Base-by-base conservation (phyloP, 2,329 filamentous ascomycete genomes). In the Penicillium sp. region DNA sequence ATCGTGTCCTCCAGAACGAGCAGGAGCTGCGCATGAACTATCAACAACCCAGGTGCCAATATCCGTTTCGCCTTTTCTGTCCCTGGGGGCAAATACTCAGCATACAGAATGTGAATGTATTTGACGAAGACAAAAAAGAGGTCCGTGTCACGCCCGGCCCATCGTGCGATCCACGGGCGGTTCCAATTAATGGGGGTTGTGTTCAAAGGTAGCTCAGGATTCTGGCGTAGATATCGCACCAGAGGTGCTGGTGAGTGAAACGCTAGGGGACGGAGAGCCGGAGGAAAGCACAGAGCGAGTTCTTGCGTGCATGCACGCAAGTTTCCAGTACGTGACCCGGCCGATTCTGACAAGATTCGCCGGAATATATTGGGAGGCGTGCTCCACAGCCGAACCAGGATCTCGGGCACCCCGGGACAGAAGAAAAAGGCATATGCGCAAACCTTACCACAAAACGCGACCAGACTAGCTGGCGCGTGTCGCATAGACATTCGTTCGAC, bases 391-490 rank as follows among this genome's bases (percentile, higher is more conserved):
- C 91, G 85, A 27, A 93, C 84, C 48, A 96, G 80, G 50, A 96
- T 84, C 68, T 96, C 91, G 8, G 91, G 89, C 53, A 96, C 84
- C 5, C 91, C 91, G 0, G 91, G 91, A 29, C 90, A 92, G 68
- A 96, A 97, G 76, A 93, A 94, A 74, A 96, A 96, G 31, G 91
- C 92, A 73, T 95, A 96, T 2, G 92, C 92, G 68, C 90, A 93
- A 4, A 91, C 90, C 75, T 94, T 95, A 58, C 91, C 92, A 53
- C 90, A 91, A 71, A 96, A 96, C 31, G 89, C 88, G 57, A 96
- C 90, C 57, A 92, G 73, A 65, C 85, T 88, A 40, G 85, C 84
- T 39, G 85, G 83, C 10, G 86, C 85, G 67, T 91, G 88, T 48
- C 90, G 85, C 67, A 90, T 79, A 16, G 90, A 92, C 86, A 96